A percentile compares a stretch with the other conserved stretches of the same genome.
Conservation (phyloP, 768 basidiomycete genomes). For the Boletellus emodensis region DNA sequence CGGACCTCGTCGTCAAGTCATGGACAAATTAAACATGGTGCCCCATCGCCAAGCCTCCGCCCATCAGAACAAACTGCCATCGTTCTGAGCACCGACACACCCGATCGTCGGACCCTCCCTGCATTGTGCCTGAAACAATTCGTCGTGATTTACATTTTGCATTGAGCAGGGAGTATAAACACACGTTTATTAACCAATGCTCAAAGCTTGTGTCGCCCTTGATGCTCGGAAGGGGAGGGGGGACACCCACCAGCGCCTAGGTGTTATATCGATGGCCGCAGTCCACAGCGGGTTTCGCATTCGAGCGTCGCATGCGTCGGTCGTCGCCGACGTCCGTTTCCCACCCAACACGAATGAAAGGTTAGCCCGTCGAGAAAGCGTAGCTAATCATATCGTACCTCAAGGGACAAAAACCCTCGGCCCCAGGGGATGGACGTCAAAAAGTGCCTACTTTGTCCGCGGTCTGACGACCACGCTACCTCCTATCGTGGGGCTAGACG, state of each 20-base stretch:
- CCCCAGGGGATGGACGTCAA: slow-evolving; percentile 17
- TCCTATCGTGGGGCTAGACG: slow-evolving; percentile 9
- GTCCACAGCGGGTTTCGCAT: not conserved
- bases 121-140: slow-evolving; percentile 11
- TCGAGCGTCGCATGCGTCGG: not conserved
- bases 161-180: too few species aligned
- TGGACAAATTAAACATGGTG: slow-evolving; percentile 2
- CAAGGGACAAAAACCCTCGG: slow-evolving; percentile 19
- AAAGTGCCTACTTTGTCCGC: slow-evolving; percentile 12
- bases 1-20: slow-evolving; percentile 1
- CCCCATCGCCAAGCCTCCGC: slow-evolving; percentile 4
- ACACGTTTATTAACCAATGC: too few species aligned
- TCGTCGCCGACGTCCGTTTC: slow-evolving; percentile 5
- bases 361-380: not conserved
- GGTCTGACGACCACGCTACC: slow-evolving; percentile 24
- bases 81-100: not conserved
- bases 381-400: slow-evolving; percentile 15
- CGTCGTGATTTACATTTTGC: slow-evolving; percentile 20
- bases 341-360: slow-evolving; percentile 3
- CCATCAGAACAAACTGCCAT: slow-evolving; percentile 1
- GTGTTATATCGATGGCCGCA: too few species aligned
- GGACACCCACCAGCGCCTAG: not conserved
- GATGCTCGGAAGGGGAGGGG: not conserved
- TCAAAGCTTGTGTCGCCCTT: too few species aligned
- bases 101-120: not conserved